Percentiles rank a stretch among this genome's conserved stretches.
Conservation (phyloP, 805 yeast species). For the Candida maris region DNA sequence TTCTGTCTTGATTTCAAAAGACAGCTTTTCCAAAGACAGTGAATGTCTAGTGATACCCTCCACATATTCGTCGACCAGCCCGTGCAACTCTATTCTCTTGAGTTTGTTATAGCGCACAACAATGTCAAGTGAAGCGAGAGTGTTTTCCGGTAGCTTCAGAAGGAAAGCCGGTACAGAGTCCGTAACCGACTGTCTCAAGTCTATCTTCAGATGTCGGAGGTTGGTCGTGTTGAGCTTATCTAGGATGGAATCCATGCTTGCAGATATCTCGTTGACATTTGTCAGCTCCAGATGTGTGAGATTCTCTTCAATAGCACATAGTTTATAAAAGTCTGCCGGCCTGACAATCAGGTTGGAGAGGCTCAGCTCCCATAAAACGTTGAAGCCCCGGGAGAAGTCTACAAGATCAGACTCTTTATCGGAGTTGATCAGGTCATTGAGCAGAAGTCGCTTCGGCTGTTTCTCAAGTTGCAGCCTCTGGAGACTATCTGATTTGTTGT, state of each 20-base stretch:
- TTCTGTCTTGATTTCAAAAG: conserved; percentile 24
- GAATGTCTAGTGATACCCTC: conserved; percentile 13
- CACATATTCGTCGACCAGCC: conserved; percentile 18
- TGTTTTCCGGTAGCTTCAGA: conserved; percentile 9
- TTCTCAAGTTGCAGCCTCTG: conserved; percentile 7
- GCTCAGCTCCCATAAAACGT: conserved; percentile 8
- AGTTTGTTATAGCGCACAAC: conserved; percentile 20
- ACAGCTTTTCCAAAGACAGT: conserved; percentile 18
- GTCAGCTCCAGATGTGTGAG: conserved; percentile 15
- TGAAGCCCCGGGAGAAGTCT: conserved; percentile 1
- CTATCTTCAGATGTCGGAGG: conserved; percentile 15
- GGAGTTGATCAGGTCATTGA: conserved; percentile 13
- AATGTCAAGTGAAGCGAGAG: conserved; percentile 23
- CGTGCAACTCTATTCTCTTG: conserved; percentile 13
- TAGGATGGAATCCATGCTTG: conserved; percentile 11
- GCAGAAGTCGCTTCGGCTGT: conserved; percentile 9
- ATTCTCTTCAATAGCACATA: conserved; percentile 6
- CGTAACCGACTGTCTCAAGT: conserved; percentile 19
- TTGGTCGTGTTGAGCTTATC: conserved; percentile 9
- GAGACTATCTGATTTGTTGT: background rate
- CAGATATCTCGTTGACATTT: conserved; percentile 13
- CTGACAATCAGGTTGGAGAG: conserved; percentile 10
- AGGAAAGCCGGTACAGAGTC: conserved; percentile 21
- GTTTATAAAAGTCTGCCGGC: conserved; percentile 5
- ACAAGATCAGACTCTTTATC: conserved; percentile 3